phyloP scores from a whole-genome alignment of 306 rosid genomes.

The Alnus glutinosa region DNA sequence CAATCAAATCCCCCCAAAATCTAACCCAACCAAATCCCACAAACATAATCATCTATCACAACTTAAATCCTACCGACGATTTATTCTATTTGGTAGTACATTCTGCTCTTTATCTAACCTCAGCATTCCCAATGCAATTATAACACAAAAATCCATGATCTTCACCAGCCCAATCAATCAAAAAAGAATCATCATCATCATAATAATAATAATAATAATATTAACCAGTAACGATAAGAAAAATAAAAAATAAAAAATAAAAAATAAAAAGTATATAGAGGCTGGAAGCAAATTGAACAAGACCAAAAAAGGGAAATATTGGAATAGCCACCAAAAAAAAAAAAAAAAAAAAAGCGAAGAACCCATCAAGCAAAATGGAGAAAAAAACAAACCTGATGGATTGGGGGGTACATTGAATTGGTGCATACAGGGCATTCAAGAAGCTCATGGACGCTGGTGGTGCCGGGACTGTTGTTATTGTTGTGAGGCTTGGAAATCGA shows the following conservation, averaged over 20 bases:
- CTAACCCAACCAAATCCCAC: conserved; percentile 20
- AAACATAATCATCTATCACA: conserved; percentile 12
- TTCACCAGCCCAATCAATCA: not conserved
- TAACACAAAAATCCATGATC: not conserved
- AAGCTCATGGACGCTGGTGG: conserved; percentile 70
- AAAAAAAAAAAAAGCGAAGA: not conserved
- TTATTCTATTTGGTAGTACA: not conserved
- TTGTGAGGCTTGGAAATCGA: conserved; percentile 53
- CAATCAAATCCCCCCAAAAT: conserved; percentile 14
- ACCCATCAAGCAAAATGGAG: conserved; percentile 29
- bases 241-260: too few relatives aligned
- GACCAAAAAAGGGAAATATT: not conserved
- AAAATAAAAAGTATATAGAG: too few relatives aligned
- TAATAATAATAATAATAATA: not conserved
- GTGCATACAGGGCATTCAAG: conserved; percentile 84
- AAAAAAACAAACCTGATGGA: conserved; percentile 57
- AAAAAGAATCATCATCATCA: not conserved
- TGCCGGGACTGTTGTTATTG: conserved; percentile 37
- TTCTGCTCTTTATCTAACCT: not conserved
- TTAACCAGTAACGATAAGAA: too few relatives aligned
- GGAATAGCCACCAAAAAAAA: not conserved
- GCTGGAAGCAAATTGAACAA: conserved; percentile 1
- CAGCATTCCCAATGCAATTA: conserved; percentile 9
- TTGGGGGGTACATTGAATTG: conserved; percentile 80
- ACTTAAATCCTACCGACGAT: conserved; percentile 8